Evolutionary conservation across 495 filamentous ascomycete genomes (phyloP).

Genomic region (Bombardia bombarda): DNA sequence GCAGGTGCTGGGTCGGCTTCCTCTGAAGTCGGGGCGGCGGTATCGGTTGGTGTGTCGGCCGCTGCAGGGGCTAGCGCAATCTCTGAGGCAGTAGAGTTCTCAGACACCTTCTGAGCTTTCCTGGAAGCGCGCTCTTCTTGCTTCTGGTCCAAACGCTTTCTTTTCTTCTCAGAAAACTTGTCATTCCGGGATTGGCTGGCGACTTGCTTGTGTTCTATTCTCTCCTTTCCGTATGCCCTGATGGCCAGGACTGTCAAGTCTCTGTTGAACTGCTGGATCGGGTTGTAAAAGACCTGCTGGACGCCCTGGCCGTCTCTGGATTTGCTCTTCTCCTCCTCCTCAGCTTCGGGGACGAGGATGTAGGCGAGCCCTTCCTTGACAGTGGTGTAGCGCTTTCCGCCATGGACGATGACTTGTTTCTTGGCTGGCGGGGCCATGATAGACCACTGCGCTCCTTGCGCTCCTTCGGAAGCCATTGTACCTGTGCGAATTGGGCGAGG

Average conservation of each 20-base stretch:
- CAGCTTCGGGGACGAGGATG: slow-evolving; percentile 35
- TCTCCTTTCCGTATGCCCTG: slow-evolving; percentile 68
- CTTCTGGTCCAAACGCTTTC: slow-evolving; percentile 39
- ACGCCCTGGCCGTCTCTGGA: slow-evolving; percentile 29
- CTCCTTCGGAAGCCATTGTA: slow-evolving; percentile 23
- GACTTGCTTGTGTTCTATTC: slow-evolving; percentile 39
- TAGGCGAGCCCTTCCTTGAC: slow-evolving; percentile 39
- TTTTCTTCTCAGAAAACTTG: slow-evolving; percentile 34
- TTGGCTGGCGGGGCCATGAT: slow-evolving; percentile 19
- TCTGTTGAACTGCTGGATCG: slow-evolving; percentile 97
- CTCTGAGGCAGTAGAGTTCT: slow-evolving; percentile 7
- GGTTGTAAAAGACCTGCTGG: slow-evolving; percentile 95
- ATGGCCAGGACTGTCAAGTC: slow-evolving; percentile 91
- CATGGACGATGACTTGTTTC: slow-evolving; percentile 25
- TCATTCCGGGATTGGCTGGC: slow-evolving; percentile 30
- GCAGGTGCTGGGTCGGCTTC: background rate
- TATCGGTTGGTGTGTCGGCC: background rate
- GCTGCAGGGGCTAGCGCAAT: background rate
- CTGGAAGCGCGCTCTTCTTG: slow-evolving; percentile 19
- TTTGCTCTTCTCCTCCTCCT: slow-evolving; percentile 17
- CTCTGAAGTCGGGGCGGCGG: background rate
- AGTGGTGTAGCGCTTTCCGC: slow-evolving; percentile 32
- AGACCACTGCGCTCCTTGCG: too few species aligned
- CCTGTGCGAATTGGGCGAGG: background rate
- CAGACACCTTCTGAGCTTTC: slow-evolving; percentile 14